Conservation (phyloP, 306 rosid genomes). For the Cicer yamashitae region DNA sequence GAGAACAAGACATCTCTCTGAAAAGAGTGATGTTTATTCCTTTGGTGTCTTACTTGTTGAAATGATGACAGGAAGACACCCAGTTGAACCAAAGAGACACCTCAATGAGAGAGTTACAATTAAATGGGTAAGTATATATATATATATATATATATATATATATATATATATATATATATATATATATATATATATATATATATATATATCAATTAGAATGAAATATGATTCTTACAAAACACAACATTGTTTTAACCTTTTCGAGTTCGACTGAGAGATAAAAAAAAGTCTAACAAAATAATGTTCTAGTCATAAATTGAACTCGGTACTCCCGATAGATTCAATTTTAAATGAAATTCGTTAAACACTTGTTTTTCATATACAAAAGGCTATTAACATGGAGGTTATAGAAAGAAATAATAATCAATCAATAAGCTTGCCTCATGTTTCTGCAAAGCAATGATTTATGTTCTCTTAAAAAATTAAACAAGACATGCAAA, state of each 20-base stretch:
- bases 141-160: no score
- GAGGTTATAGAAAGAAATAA: neutral
- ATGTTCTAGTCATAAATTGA: neutral
- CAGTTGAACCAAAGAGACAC: no score
- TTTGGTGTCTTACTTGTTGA: no score
- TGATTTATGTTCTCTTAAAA: neutral
- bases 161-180: no score
- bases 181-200: no score
- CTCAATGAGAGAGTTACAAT: no score
- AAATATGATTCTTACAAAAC: neutral
- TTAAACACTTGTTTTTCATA: no score
- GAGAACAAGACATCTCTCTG: slow-evolving; percentile 78
- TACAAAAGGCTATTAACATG: neutral
- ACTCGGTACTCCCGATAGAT: neutral
- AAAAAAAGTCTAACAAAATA: neutral
- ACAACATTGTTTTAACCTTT: neutral
- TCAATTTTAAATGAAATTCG: no score
- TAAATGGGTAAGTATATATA: slow-evolving; percentile 99
- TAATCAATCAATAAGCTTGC: slow-evolving; percentile 13
- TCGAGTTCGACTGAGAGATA: neutral
- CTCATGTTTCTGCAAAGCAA: neutral
- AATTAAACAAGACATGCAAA: neutral
- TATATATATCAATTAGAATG: neutral
- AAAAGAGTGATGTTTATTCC: no score
- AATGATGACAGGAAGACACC: no score